Percentiles rank a stretch among this genome's conserved stretches.
Conservation (phyloP, 2,329 filamentous ascomycete genomes). For the Colletotrichum tropicicola region DNA sequence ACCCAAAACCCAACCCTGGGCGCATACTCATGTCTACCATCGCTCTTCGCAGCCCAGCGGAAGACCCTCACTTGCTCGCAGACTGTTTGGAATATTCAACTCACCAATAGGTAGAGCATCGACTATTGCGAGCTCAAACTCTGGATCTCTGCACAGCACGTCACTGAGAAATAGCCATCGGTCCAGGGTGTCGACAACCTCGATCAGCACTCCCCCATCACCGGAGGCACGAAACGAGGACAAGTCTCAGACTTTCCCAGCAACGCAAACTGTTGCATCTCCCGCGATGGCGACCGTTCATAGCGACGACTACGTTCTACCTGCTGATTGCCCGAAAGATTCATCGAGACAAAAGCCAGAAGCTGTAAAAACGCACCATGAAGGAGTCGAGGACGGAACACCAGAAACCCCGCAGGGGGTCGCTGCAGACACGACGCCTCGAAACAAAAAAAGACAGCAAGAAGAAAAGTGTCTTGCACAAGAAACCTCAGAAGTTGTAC, state of each 20-base stretch:
- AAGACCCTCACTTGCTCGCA: constrained; percentile 5
- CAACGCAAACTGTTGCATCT: background rate
- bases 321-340: background rate
- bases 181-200: constrained; percentile 4
- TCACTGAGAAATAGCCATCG: background rate
- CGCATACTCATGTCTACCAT: background rate
- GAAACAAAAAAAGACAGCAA: background rate
- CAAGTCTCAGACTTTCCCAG: background rate
- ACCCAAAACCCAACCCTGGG: background rate
- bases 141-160: background rate
- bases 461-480: background rate
- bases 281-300: constrained; percentile 42
- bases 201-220: background rate
- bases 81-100: constrained; percentile 36
- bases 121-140: constrained; percentile 40
- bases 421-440: background rate
- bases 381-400: background rate
- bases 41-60: background rate
- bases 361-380: background rate
- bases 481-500: background rate
- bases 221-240: background rate
- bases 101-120: constrained; percentile 44
- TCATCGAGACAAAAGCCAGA: background rate
- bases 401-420: background rate
- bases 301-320: constrained; percentile 44